Base-by-base conservation (phyloP, 768 basidiomycete genomes). In the Suillus placidus region DNA sequence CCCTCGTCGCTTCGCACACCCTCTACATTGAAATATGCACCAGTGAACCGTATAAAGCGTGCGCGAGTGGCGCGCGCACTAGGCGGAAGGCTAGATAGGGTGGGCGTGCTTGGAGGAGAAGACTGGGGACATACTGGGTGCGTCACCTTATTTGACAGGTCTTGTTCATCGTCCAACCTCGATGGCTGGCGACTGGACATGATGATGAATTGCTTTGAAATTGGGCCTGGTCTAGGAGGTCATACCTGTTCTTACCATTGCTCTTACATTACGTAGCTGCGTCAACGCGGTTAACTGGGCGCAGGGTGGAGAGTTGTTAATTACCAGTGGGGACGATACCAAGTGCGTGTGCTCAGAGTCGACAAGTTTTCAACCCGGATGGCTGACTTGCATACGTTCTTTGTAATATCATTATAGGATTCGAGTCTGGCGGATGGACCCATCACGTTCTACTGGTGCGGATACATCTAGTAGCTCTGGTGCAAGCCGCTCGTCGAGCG, bases 271-370 rank as follows among this genome's bases (percentile, higher is more conserved):
- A n/a, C 23, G 14, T 61, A 91, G 90, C 62, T 93, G 91, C 69
- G 90, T 92, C 37, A 94, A 93, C 71, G 89, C 92, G 38, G 70
- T 93, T 42, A 88, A 86, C 66, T 93, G 92, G 92, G 85, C 89
- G 2, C 79, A 79, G 57, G 82, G 85, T 63, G 92, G 91, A 2
- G 82, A 87, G 64, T 67, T 90, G 18, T 79, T 93, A 47, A 73
- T 94, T 23, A 89, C 84, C 69, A 88, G 86, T 26, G 90, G 91
- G 26, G 92, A 93, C 71, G 91, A 93, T 72, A 86, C 83, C 51
- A 90, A 89, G 86, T 85, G 63, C 55, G 82, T 77, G 23, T 51
- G 23, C 30, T 8, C 16, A n/a, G 26, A 26, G 26, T 26, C 26
- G 26, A n/a, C 3, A 51, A 23, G 20, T 35, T 20, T 26, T 49